phyloP scores from a whole-genome alignment of 805 yeast genomes.

The Komagataella phaffii region DNA sequence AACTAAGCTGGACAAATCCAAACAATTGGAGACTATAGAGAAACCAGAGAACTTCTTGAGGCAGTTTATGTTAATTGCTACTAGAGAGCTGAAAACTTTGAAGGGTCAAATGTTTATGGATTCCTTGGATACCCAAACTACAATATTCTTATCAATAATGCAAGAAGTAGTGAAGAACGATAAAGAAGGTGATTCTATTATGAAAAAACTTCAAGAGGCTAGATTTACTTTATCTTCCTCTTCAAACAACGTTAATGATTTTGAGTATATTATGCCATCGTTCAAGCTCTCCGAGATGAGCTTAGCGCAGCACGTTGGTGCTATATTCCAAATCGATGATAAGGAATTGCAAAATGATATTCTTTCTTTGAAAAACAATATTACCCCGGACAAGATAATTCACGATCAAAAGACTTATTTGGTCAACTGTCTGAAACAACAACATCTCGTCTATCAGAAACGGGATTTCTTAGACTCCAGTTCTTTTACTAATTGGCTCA shows the following conservation, averaged over 20 bases:
- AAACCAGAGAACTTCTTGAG: constrained; percentile 34
- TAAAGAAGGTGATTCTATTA: constrained; percentile 22
- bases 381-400: background rate
- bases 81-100: constrained; percentile 33
- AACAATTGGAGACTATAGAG: constrained; percentile 16
- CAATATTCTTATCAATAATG: constrained; percentile 19
- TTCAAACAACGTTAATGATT: constrained; percentile 12
- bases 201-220: constrained; percentile 26
- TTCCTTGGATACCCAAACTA: constrained; percentile 12
- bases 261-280: constrained; percentile 29
- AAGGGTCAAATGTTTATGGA: constrained; percentile 11
- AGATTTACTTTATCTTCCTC: constrained; percentile 18
- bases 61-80: constrained; percentile 38
- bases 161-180: constrained; percentile 23
- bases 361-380: constrained; percentile 4
- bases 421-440: constrained; percentile 12
- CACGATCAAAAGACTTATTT: background rate
- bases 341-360: constrained; percentile 42
- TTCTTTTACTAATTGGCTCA: background rate
- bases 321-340: constrained; percentile 35
- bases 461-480: background rate
- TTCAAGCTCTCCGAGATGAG: constrained; percentile 44
- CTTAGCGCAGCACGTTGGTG: constrained; percentile 30
- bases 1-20: background rate
- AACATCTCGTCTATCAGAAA: constrained; percentile 1